Evolutionary conservation across 2,329 filamentous ascomycete species (phyloP).

Genomic region (Colletotrichum acutatum): DNA sequence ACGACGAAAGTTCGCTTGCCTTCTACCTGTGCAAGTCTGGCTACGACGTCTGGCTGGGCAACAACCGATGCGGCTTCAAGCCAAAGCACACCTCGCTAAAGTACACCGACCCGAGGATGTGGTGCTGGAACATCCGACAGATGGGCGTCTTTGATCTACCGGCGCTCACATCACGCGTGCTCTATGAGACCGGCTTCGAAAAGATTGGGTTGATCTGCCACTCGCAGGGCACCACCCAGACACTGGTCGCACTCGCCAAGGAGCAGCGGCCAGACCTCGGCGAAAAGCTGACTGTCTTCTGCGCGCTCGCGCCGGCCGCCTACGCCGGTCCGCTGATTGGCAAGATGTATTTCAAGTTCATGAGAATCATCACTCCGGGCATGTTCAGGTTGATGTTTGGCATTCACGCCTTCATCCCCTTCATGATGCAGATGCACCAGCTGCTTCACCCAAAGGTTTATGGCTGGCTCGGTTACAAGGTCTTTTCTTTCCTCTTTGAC

Average conservation of each 20-base stretch:
- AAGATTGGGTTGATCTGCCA: conserved; percentile 88
- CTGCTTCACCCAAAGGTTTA: conserved; percentile 75
- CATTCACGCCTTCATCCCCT: conserved; percentile 91
- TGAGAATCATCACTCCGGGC: conserved; percentile 79
- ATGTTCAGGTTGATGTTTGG: conserved; percentile 88
- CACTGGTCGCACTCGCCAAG: conserved; percentile 87
- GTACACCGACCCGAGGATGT: conserved; percentile 87
- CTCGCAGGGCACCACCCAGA: conserved; percentile 91
- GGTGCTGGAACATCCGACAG: conserved; percentile 95
- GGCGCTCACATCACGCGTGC: conserved; percentile 81
- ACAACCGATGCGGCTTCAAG: conserved; percentile 88
- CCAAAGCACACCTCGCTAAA: conserved; percentile 79
- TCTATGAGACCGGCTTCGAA: conserved; percentile 83
- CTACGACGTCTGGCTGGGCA: conserved; percentile 95
- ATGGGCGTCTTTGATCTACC: conserved; percentile 92
- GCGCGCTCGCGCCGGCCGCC: conserved; percentile 87
- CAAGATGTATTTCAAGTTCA: conserved; percentile 92
- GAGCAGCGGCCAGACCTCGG: conserved; percentile 89
- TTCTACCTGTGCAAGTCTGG: conserved; percentile 93
- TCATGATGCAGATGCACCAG: conserved; percentile 88
- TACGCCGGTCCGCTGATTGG: conserved; percentile 89
- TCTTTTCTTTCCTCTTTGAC: conserved; percentile 89
- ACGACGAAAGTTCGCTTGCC: conserved; percentile 88
- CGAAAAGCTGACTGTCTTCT: conserved; percentile 87
- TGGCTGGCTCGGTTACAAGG: conserved; percentile 84